Conservation (phyloP, 805 yeast species). For the Candida berthetii region DNA sequence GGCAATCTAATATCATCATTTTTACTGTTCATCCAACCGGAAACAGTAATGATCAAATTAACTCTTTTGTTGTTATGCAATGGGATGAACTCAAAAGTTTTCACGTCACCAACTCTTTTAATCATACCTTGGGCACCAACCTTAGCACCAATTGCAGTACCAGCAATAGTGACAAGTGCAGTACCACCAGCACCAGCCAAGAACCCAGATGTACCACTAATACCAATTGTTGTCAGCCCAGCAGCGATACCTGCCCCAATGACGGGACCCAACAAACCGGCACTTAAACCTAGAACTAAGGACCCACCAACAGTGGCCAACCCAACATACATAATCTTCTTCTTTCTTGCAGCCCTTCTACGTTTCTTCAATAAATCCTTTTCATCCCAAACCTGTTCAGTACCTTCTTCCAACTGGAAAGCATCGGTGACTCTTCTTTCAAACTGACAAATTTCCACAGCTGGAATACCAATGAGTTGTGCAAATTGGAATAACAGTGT, state of each 20-base stretch:
- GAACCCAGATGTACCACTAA: constrained; percentile 88
- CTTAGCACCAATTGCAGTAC: constrained; percentile 84
- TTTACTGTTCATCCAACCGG: constrained; percentile 97
- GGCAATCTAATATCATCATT: constrained; percentile 96
- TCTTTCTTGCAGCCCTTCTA: constrained; percentile 56
- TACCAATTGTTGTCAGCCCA: constrained; percentile 91
- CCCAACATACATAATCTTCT: constrained; percentile 81
- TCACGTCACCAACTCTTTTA: constrained; percentile 82
- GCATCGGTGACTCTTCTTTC: constrained; percentile 89
- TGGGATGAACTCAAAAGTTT: constrained; percentile 91
- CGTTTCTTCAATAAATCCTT: constrained; percentile 61
- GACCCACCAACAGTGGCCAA: constrained; percentile 96
- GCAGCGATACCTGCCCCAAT: constrained; percentile 99
- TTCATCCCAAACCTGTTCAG: constrained; percentile 76
- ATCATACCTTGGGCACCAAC: constrained; percentile 86
- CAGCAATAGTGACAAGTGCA: constrained; percentile 86
- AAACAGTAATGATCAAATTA: constrained; percentile 79
- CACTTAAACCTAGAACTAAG: constrained; percentile 87
- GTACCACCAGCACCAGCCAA: constrained; percentile 97
- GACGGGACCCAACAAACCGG: constrained; percentile 94
- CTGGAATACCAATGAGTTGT: constrained; percentile 43
- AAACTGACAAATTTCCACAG: constrained; percentile 78
- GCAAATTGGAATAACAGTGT: constrained; percentile 71
- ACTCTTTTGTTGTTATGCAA: constrained; percentile 86
- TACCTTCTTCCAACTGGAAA: constrained; percentile 78